Evolutionary conservation across 2,329 filamentous ascomycete species (phyloP), one percentile per base, ranked within the genome.

Genomic region (Ramularia collo-cygni): DNA sequence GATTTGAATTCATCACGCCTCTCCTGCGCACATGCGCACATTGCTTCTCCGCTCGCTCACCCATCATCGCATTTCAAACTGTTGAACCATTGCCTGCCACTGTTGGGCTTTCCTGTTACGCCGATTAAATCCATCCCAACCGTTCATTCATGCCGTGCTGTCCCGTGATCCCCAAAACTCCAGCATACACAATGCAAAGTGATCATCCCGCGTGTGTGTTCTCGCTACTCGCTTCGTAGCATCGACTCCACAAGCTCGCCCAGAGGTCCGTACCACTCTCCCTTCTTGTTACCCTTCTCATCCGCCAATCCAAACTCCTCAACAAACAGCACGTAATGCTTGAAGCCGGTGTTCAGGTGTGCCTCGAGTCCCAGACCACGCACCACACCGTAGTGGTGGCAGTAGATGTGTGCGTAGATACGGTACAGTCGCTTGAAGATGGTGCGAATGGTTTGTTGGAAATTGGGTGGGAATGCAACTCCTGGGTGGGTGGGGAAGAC

Each of bases 351-450:
- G 68, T 98, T 98, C 51, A 98, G 77, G 65, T 98, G 92, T 31
- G 93, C 89, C 67, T 98, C 92, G 43, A 98, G 76, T 15, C 92
- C 92, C 28, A 98, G 77, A 62, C 95, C 88, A 43, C 93, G 84
- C 53, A 98, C 83, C 52, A 98, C 89, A 26, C 89, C 89, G 68
- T 98, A 98, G 65, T 98, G 92, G 42, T 89, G 86, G 76, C 94
- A 95, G 72, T 98, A 98, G 46, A 98, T 79, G 65, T 98, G 92
- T 34, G 92, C 83, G 60, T 98, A 98, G 54, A 95, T 90, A 44
- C 92, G 85, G 74, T 96, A 98, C 70, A 98, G 83, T 60, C 92
- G 84, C 76, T 98, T 98, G 79, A 98, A 96, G 83, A 98, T 96
- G 67, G 95, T 92, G 56, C 89, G 84, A 70, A 95, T 90, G 57